Evolutionary conservation across 441 rosid genomes (phyloP).

Genomic region (Omphalea diandra): DNA sequence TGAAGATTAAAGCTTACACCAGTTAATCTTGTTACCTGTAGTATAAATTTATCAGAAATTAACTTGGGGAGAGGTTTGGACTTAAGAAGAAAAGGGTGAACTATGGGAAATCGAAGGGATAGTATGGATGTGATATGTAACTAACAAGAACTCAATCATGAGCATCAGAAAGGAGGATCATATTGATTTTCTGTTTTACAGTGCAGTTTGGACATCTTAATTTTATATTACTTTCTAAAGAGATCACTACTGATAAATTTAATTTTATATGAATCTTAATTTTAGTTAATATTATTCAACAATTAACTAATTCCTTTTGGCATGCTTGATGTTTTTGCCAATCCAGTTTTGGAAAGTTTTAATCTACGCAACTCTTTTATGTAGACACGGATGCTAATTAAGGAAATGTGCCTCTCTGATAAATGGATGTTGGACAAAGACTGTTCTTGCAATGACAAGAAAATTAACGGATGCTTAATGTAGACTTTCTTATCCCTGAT

Average conservation of each 20-base stretch:
- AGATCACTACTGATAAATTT: neutral
- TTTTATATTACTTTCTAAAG: neutral
- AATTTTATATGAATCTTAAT: neutral
- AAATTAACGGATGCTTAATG: neutral
- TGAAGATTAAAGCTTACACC: neutral
- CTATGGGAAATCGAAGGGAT: neutral
- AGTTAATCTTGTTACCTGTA: constrained; percentile 1
- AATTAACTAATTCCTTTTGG: neutral
- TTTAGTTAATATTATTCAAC: neutral
- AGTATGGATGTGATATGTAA: neutral
- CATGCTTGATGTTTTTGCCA: neutral
- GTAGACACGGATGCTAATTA: neutral
- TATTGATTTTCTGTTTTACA: neutral
- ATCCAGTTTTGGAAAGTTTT: neutral
- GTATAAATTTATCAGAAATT: neutral
- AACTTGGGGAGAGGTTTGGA: neutral
- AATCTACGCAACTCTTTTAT: neutral
- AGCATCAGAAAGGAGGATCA: neutral
- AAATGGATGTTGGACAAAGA: constrained; percentile 1
- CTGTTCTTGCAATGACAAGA: neutral
- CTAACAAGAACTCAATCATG: neutral
- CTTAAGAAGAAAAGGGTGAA: neutral
- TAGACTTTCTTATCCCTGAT: neutral
- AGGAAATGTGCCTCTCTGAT: neutral
- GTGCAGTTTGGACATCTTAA: neutral